Base-by-base conservation (phyloP, 2,329 filamentous ascomycete species). In the Paraphaeosphaeria minitans region DNA sequence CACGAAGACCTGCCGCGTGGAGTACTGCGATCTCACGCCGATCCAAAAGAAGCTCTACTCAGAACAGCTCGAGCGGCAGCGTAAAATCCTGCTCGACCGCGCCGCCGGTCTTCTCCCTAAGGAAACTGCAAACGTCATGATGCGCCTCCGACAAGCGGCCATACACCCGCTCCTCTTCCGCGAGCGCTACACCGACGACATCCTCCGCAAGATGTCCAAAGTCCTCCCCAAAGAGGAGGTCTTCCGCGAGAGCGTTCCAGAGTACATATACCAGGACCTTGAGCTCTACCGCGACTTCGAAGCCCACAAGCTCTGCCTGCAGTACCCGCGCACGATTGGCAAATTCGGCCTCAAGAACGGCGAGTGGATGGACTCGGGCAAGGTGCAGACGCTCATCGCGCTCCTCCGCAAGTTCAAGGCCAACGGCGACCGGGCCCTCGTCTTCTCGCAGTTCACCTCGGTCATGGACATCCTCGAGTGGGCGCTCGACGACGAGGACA, bases 381-480 rank as follows among this genome's bases (percentile, higher is more conserved):
- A 99, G 75, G 88, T 98, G n/a, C 80, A 87, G 63, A 89, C 90
- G 65, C 85, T 98, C 27, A 82, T 92, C 27, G 84, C 90, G 67
- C 83, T 99, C 13, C 83, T 99, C 1, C 80, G 83, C 12, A 78
- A 83, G 14, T 97, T 92, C 77, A 88, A 89, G 64, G 80, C 84
- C 59, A 93, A 92, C 53, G 94, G 93, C 3, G 93, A 97, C 74
- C 89, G 94, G 4, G 89, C 91, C 0, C 84, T 99, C 2, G 87
- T 99, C 24, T 99, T 99, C 79, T 96, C 90, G 47, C 93, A 97
- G 68, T 99, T 98, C 76, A 92, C 92, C 7, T 89, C 92, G 64
- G 89, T 97, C 55, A 90, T 98, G 77, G 91, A 97, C 75, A 93
- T 99, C 56, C 83, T 99, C 0, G 89, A 93, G 64, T 87, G 91